Evolutionary conservation across 2,329 filamentous ascomycete species (phyloP).

Genomic region (Ceratocystis cubensis): DNA sequence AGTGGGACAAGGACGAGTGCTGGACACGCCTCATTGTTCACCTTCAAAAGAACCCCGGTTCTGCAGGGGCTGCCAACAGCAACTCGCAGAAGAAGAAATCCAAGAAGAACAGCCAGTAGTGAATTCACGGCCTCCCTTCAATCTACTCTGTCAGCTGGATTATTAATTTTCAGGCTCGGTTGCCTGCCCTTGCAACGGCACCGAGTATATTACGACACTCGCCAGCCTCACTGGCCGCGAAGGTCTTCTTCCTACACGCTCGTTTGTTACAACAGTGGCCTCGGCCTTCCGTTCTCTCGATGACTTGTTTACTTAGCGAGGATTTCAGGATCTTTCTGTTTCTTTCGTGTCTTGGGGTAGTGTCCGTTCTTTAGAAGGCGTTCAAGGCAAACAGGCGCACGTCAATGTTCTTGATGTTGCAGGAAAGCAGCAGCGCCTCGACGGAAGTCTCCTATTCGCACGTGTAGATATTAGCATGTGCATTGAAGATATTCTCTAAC

Average conservation of each 20-base stretch:
- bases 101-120: slow-evolving; percentile 35
- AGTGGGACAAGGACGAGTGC: slow-evolving; percentile 89
- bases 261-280: not conserved
- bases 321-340: not conserved
- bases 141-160: not conserved
- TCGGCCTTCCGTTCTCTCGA: not conserved
- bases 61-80: slow-evolving; percentile 31
- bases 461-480: not conserved
- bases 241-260: not conserved
- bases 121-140: slow-evolving; percentile 12
- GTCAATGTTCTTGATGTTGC: not conserved
- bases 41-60: slow-evolving; percentile 57
- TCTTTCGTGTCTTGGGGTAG: not conserved
- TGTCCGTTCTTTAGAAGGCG: slow-evolving; percentile 11
- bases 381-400: slow-evolving; percentile 4
- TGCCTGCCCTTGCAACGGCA: not conserved
- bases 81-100: slow-evolving; percentile 53
- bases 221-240: not conserved
- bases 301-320: not conserved
- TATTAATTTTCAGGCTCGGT: not conserved
- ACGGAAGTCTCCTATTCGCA: not conserved
- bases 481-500: not conserved
- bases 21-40: slow-evolving; percentile 77
- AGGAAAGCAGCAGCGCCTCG: not conserved
- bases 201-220: not conserved